A percentile compares a stretch with the other conserved stretches of the same genome.
These are phyloP conservation scores for Penicillium sp. DNA, from an alignment of 2,329 filamentous ascomycete genomes.

Conservation along the genomic window DNA sequence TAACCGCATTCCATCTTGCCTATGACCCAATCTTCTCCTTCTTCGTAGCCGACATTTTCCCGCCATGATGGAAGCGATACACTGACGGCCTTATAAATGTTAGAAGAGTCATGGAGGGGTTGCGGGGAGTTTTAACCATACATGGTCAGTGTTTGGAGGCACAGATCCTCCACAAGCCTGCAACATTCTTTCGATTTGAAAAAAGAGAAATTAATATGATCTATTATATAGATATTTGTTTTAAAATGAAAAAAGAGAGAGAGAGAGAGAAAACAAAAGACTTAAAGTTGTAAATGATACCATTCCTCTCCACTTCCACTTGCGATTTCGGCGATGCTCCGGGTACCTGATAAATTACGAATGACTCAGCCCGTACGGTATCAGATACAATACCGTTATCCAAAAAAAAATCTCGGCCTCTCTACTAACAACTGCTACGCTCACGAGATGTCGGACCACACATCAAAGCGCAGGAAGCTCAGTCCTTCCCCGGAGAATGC, in stretches of 20 bases:
- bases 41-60: slow-evolving; percentile 88
- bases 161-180: slow-evolving; percentile 65
- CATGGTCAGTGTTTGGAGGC: slow-evolving; percentile 74
- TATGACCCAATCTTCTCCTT: slow-evolving; percentile 84
- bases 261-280: not conserved
- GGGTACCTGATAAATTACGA: slow-evolving; percentile 7
- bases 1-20: slow-evolving; percentile 86
- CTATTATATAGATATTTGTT: not conserved
- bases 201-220: not conserved
- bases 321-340: slow-evolving; percentile 24
- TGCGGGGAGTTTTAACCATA: slow-evolving; percentile 47
- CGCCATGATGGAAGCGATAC: slow-evolving; percentile 93
- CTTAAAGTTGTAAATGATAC: slow-evolving; percentile 8
- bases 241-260: slow-evolving; percentile 4
- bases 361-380: slow-evolving; percentile 14
- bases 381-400: slow-evolving; percentile 14
- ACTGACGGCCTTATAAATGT: slow-evolving; percentile 73
- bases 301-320: slow-evolving; percentile 9
- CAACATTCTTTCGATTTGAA: slow-evolving; percentile 33
- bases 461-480: slow-evolving; percentile 49
- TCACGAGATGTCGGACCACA: slow-evolving; percentile 32
- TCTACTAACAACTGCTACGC: not conserved
- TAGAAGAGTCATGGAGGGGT: slow-evolving; percentile 23
- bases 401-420: slow-evolving; percentile 22
- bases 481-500: slow-evolving; percentile 34